These are phyloP conservation scores for Pontederia paniculata DNA, from an alignment of 176 grass and related monocot genomes.

Conservation along the genomic window DNA sequence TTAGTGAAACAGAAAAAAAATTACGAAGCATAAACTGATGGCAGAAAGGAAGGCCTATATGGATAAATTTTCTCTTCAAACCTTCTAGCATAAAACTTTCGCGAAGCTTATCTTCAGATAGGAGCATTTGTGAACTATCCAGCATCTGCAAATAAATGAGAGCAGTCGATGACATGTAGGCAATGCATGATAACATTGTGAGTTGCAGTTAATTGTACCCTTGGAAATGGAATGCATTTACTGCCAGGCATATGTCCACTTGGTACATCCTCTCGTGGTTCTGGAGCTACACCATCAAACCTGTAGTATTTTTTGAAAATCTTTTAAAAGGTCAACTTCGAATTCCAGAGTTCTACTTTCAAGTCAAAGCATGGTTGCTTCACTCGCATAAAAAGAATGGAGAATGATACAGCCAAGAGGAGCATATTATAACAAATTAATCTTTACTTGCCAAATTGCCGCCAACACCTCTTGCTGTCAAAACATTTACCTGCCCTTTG, in stretches of 20 bases:
- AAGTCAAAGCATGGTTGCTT: too few species aligned
- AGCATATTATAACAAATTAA: too few species aligned
- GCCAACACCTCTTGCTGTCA: not conserved
- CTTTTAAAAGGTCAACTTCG: not conserved
- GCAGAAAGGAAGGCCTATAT: too few species aligned
- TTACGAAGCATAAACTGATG: too few species aligned
- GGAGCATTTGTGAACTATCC: constrained; percentile 43
- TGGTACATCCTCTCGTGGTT: constrained; percentile 67
- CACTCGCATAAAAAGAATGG: too few species aligned
- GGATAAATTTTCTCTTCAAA: constrained; percentile 10
- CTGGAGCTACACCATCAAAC: constrained; percentile 86
- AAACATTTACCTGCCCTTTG: constrained; percentile 53
- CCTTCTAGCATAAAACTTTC: constrained; percentile 73
- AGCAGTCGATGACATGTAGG: too few species aligned
- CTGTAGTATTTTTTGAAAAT: constrained; percentile 12
- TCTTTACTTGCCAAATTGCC: too few species aligned
- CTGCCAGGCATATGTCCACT: constrained; percentile 83
- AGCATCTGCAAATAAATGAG: constrained; percentile 55
- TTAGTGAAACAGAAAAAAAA: too few species aligned
- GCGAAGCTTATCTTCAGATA: constrained; percentile 40
- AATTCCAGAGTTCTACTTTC: too few species aligned
- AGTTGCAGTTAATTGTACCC: constrained; percentile 28
- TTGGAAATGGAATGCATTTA: constrained; percentile 65
- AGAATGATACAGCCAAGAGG: too few species aligned
- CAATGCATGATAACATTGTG: not conserved